Evolutionary conservation across 345 rosid species (phyloP), one percentile per base, ranked within the genome.

Genomic region (Hypericum androsaemum): DNA sequence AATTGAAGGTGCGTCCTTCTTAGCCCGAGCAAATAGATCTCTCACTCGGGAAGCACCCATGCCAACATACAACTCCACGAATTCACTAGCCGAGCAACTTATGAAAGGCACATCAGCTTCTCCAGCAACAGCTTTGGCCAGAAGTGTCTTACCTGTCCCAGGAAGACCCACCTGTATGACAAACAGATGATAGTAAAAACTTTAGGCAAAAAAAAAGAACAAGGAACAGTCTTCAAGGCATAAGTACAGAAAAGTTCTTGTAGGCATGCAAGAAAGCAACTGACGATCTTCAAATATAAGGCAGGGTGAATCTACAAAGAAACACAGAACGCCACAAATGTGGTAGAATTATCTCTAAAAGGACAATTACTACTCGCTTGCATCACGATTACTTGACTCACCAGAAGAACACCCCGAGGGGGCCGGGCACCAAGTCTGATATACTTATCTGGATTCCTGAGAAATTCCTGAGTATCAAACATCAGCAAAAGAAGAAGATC

Each of bases 11-110:
- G 99, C 95, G 52, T 80, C 99, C 75, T 94, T 94, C 79, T 88
- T 94, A 51, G 97, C 99, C 65, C 86, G 71, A 43, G 94, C 84
- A 73, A 92, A 92, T 32, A 92, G 88, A 69, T 86, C 99, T 69
- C 99, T 77, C 55, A 88, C 99, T 43, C 94, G 94, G 47, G 97
- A 94, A 17, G 97, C 99, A n/a, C 99, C 97, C 97, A 88, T 88
- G 52, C 97, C 98, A 60, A 90, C 94, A 65, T 87, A 87, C 57
- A 90, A 64, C 75, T 90, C 95, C 5, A 90, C 92, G 60, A 90
- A 90, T 76, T 90, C 98, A 64, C 96, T 90, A 39, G 96, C 98
- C 3, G 96, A 84, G 68, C 96, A 90, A 70, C 96, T 90, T 50
- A 90, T 82, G 59, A 90, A 90, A 22, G 92, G 96, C 54, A 90